phyloP scores from a whole-genome alignment of 192 early-diverging fungal genomes.

The Allomyces arbusculus region DNA sequence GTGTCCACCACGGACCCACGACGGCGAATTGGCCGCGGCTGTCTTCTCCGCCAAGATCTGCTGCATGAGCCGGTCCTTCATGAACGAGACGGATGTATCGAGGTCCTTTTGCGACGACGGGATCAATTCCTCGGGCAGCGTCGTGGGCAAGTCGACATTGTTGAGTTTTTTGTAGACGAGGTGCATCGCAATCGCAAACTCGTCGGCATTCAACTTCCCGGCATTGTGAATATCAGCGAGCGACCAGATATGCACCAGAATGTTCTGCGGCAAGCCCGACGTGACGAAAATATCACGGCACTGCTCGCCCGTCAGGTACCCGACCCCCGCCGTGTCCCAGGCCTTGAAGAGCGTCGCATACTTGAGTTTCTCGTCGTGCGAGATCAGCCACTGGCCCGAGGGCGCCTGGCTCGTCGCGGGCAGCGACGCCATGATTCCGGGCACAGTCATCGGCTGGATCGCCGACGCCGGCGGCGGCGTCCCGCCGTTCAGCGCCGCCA shows the following conservation, averaged over 20 bases:
- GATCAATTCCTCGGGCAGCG: constrained; percentile 61
- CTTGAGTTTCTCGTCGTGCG: constrained; percentile 25
- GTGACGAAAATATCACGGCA: constrained; percentile 53
- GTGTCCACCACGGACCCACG: not conserved
- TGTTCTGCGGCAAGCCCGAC: constrained; percentile 41
- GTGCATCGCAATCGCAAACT: constrained; percentile 95
- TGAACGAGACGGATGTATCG: not conserved
- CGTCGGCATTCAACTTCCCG: constrained; percentile 81
- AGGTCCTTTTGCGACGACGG: constrained; percentile 36
- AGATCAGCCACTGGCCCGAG: constrained; percentile 21
- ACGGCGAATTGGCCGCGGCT: not conserved
- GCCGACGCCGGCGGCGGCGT: no score
- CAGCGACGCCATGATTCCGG: not conserved
- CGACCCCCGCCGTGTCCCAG: constrained; percentile 45
- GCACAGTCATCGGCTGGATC: not conserved
- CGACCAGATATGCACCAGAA: constrained; percentile 60
- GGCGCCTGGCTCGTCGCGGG: not conserved
- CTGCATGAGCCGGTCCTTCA: not conserved
- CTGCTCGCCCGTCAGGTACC: constrained; percentile 48
- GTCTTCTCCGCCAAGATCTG: not conserved
- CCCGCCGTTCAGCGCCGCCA: not conserved
- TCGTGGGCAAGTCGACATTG: constrained; percentile 55
- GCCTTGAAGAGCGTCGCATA: constrained; percentile 50
- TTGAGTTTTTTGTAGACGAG: constrained; percentile 73
- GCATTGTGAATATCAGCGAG: constrained; percentile 56